Evolutionary conservation across 2,329 filamentous ascomycete genomes (phyloP).

Genomic region (Monascus ruber): DNA sequence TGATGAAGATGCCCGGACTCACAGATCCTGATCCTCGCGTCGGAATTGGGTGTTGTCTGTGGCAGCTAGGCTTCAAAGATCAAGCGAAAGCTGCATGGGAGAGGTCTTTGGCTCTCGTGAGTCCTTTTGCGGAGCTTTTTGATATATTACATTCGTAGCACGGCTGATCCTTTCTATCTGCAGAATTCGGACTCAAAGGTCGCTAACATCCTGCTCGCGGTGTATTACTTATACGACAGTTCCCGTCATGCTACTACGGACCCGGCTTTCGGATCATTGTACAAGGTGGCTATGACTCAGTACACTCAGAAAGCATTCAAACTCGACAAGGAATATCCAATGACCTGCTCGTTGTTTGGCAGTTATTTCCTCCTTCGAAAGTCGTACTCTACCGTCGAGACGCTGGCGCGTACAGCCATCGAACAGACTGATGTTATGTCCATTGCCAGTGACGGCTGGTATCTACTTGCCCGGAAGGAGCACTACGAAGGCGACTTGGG

Average conservation of each 20-base stretch:
- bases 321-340: slow-evolving; percentile 76
- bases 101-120: slow-evolving; percentile 65
- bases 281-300: slow-evolving; percentile 88
- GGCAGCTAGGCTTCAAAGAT: slow-evolving; percentile 90
- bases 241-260: slow-evolving; percentile 72
- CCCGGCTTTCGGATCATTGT: slow-evolving; percentile 70
- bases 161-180: slow-evolving; percentile 1
- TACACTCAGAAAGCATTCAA: slow-evolving; percentile 93
- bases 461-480: slow-evolving; percentile 80
- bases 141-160: not conserved
- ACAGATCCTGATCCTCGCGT: slow-evolving; percentile 91
- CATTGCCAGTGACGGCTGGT: slow-evolving; percentile 96
- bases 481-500: slow-evolving; percentile 68
- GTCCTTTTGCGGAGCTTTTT: slow-evolving; percentile 2
- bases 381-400: slow-evolving; percentile 68
- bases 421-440: slow-evolving; percentile 93
- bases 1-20: slow-evolving; percentile 75
- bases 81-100: slow-evolving; percentile 89
- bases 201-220: slow-evolving; percentile 77
- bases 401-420: slow-evolving; percentile 82
- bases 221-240: slow-evolving; percentile 82
- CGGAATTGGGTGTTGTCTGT: slow-evolving; percentile 92
- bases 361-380: slow-evolving; percentile 80
- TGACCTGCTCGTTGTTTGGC: slow-evolving; percentile 84
- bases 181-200: slow-evolving; percentile 70